phyloP scores from a whole-genome alignment of 306 rosid species.

The Spatholobus suberectus region DNA sequence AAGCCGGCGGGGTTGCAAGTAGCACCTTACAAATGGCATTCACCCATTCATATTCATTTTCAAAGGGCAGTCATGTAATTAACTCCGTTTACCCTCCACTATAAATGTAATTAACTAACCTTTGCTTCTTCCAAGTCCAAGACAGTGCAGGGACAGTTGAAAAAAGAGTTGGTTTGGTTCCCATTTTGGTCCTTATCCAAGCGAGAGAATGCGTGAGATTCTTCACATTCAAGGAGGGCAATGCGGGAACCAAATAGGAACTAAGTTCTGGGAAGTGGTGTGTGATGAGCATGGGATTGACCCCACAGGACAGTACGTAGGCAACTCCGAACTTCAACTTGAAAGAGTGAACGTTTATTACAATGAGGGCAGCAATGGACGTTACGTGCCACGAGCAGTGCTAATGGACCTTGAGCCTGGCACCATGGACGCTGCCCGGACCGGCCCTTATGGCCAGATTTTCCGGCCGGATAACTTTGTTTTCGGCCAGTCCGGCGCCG shows the following conservation, averaged over 20 bases:
- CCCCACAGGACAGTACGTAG: constrained; percentile 55
- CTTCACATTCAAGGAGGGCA: constrained; percentile 85
- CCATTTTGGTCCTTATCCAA: background rate
- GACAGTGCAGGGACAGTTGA: constrained; percentile 28
- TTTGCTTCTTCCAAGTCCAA: background rate
- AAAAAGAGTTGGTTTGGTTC: constrained; percentile 7
- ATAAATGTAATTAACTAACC: constrained; percentile 44
- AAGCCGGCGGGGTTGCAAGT: constrained; percentile 45
- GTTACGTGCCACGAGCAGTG: constrained; percentile 83
- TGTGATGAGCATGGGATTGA: constrained; percentile 77
- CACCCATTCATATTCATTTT: background rate
- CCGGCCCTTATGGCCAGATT: constrained; percentile 72
- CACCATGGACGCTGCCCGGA: constrained; percentile 70
- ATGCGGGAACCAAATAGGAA: constrained; percentile 79
- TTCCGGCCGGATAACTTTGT: constrained; percentile 77
- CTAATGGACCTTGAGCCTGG: constrained; percentile 88
- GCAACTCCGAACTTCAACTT: constrained; percentile 57
- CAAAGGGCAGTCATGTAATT: background rate
- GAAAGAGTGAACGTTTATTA: constrained; percentile 66
- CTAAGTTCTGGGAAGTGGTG: constrained; percentile 38
- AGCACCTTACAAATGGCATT: constrained; percentile 45
- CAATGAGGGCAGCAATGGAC: constrained; percentile 64
- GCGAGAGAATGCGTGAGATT: constrained; percentile 69
- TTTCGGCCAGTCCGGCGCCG: constrained; percentile 77
- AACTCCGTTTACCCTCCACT: background rate